A percentile compares a stretch with the other conserved stretches of the same genome.
phyloP scores from a whole-genome alignment of 73 alveolate genomes.

The Symbiodinium pilosum region DNA sequence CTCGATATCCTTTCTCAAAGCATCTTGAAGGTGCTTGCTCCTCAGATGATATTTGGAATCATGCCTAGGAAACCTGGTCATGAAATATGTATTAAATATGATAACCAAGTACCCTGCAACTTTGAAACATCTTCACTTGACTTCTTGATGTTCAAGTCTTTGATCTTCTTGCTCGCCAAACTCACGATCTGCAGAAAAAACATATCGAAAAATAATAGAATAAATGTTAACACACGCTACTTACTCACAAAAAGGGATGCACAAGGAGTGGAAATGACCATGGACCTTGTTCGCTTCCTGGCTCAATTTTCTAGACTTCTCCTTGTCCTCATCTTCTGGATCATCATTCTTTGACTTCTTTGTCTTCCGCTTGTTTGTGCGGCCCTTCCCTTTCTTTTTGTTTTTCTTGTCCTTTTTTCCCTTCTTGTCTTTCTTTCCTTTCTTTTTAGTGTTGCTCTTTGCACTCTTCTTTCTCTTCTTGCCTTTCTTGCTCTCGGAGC shows the following conservation, averaged over 20 bases:
- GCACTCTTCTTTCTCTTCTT: too few species aligned
- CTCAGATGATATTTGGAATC: too few species aligned
- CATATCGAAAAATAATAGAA: neutral
- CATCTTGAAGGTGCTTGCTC: neutral
- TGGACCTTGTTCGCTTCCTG: neutral
- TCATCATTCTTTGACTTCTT: neutral
- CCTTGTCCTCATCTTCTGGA: neutral
- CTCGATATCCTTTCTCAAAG: slow-evolving; percentile 3
- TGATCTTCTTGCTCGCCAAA: neutral
- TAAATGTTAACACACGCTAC: too few species aligned
- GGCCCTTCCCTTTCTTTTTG: neutral
- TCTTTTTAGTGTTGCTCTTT: too few species aligned
- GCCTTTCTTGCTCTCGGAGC: too few species aligned
- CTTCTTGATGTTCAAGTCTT: neutral
- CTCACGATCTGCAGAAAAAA: neutral
- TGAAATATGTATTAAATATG: too few species aligned
- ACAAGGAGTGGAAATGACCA: neutral
- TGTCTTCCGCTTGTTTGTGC: too few species aligned
- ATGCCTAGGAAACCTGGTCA: too few species aligned
- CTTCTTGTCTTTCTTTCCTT: too few species aligned
- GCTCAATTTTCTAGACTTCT: neutral
- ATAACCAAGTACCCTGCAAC: too few species aligned
- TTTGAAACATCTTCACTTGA: neutral
- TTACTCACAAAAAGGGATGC: too few species aligned
- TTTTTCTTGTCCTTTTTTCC: too few species aligned